Evolutionary conservation across 2,329 filamentous ascomycete genomes (phyloP), one percentile per base, ranked within the genome.

Genomic region (Aspergillus unguis): DNA sequence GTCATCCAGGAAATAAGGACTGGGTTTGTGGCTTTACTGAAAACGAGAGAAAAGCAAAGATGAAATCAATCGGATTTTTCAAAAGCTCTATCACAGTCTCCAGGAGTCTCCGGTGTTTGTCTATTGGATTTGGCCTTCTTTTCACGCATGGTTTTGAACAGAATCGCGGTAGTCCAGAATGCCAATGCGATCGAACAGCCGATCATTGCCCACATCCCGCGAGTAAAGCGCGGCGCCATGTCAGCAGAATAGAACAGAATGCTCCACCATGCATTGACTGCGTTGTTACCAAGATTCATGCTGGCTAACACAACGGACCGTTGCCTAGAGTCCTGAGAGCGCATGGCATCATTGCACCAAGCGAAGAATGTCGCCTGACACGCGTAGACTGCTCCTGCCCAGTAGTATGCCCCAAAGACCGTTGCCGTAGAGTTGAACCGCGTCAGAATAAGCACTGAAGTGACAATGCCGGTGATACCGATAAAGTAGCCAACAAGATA

Each of bases 351-450:
- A 60, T 90, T 89, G 23, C 84, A 85, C 86, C 86, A 89, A 0
- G 86, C 86, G 58, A 89, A 89, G 59, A 89, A 88, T 0, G 83
- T 86, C 1, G 86, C 85, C 67, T 90, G 85, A 61, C 85, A 87
- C 0, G 86, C 85, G 59, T 88, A 89, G 0, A 88, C 83, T 3
- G 80, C 74, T 1, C 86, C 86, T 0, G 85, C 83, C 81, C 83
- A 85, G 66, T 87, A 88, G 60, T 87, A 88, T 3, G 85, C 84
- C 0, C 68, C 84, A 54, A 88, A 85, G 0, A 83, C 78, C 1
- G 80, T 72, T 0, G 77, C 64, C 0, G 81, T 85, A 3, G 77
- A 79, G 0, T 72, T 67, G 0, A 77, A 75, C 32, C 78, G 77
- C 0, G 77, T 77, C 0, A 89, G 69, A 1, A 89, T 80, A 7